Base-by-base conservation (phyloP, 371 early-diverging fungal species). In the Umbelopsis sp. region DNA sequence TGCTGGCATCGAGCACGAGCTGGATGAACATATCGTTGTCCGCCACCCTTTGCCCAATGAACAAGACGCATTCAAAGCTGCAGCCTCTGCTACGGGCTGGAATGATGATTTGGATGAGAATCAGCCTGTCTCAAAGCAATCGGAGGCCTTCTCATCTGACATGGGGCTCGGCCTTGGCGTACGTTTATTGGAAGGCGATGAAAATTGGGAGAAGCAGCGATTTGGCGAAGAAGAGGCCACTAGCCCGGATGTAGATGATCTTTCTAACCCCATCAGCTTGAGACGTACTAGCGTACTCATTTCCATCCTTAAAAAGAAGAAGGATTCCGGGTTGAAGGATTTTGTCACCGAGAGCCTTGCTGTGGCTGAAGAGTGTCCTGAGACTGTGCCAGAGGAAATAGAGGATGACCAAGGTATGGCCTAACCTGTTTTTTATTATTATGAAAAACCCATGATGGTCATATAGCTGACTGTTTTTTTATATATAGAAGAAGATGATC, bases 1-100 rank as follows among this genome's bases (percentile, higher is more conserved):
- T 18, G 51, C 70, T 50, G 76, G 80, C 22, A 76, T 84, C 22
- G 84, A 82, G 65, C 69, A 75, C 48, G 84, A 81, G 50, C 52
- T 84, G n/a, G 77, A 82, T 69, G 67, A 66, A 35, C 51, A 52
- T 63, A 57, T 65, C 57, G 29, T 29, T 50, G 45, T 63, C 72
- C 64, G 63, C 46, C 45, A 52, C 66, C 66, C 65, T 45, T 38
- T 68, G 45, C 20, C 64, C 5, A 22, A 50, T 41, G 57, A 57
- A 5, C 57, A 57, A 25, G 67, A 65, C 24, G 67, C 70, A 1
- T 67, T 66, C 18, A 72, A 73, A 50, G 72, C 76, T 11, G 79
- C 74, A 22, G 72, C 73, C 14, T 45, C 57, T 53, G 79, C 79
- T 32, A 76, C 79, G 37, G 79, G 79, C 44, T 79, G 79, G 79